phyloP scores from a whole-genome alignment of 257 asterid species.

The Solanum sparsipilum region DNA sequence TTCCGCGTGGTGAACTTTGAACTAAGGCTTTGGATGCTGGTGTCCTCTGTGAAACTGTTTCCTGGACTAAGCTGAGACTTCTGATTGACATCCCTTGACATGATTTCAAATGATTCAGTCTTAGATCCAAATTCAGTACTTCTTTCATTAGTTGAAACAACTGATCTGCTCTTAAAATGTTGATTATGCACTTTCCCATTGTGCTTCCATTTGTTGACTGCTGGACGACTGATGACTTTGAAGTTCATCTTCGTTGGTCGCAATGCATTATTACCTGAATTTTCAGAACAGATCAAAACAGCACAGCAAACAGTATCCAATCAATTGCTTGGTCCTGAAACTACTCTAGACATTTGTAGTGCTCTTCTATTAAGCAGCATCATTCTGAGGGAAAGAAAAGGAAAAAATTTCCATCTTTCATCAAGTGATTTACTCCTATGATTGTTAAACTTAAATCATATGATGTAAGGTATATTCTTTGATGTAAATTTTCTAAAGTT shows the following conservation, averaged over 20 bases:
- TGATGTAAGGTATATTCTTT: not conserved
- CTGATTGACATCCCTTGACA: constrained; percentile 2
- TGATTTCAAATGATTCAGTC: constrained; percentile 3
- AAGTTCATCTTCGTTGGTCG: not conserved
- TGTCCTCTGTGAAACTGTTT: not conserved
- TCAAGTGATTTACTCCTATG: not conserved
- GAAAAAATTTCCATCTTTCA: not conserved
- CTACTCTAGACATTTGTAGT: not conserved
- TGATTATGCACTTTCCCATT: not conserved
- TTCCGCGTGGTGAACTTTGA: not conserved
- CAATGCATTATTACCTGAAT: not conserved
- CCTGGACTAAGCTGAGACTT: not conserved
- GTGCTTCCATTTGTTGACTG: constrained; percentile 3
- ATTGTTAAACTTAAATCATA: not conserved
- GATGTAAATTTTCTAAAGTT: not conserved
- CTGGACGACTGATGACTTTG: constrained; percentile 8
- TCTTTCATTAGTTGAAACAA: constrained; percentile 1
- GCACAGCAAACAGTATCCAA: not conserved
- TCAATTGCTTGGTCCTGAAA: not conserved
- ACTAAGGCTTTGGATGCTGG: not conserved
- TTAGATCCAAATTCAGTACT: not conserved
- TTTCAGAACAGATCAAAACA: not conserved
- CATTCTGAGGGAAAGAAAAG: not conserved
- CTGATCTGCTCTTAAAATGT: not conserved
- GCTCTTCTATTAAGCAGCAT: not conserved